Evolutionary conservation across 2,329 filamentous ascomycete genomes (phyloP).

Genomic region (Phaeosphaeriaceae sp.): DNA sequence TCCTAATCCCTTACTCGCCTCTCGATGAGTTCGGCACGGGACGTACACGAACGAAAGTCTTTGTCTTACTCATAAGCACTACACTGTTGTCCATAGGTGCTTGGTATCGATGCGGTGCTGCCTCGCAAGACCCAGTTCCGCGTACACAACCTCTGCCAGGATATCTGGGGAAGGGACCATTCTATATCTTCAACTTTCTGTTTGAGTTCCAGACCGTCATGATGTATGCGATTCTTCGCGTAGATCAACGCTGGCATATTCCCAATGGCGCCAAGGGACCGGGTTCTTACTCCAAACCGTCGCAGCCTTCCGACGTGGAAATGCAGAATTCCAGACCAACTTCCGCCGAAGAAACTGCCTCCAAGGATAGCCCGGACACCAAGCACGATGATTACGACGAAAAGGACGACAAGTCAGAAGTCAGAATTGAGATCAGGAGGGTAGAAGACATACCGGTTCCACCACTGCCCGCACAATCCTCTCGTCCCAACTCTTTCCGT

Average conservation of each 20-base stretch:
- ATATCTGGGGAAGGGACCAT: constrained; percentile 74
- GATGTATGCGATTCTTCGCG: constrained; percentile 70
- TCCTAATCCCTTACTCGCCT: constrained; percentile 54
- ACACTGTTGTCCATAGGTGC: constrained; percentile 72
- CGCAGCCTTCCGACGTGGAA: constrained; percentile 18
- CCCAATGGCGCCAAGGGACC: constrained; percentile 70
- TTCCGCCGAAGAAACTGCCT: constrained; percentile 2
- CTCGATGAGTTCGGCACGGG: constrained; percentile 71
- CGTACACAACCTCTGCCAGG: constrained; percentile 66
- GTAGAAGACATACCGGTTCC: constrained; percentile 3
- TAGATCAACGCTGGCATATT: constrained; percentile 78
- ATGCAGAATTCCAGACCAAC: constrained; percentile 24
- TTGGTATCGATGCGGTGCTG: constrained; percentile 69
- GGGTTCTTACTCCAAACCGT: constrained; percentile 27
- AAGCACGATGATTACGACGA: constrained; percentile 5
- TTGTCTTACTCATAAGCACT: constrained; percentile 66
- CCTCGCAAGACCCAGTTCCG: constrained; percentile 57
- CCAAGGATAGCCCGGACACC: background rate
- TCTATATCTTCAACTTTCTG: constrained; percentile 80
- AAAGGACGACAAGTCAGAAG: constrained; percentile 1
- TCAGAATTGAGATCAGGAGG: constrained; percentile 3
- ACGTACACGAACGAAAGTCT: constrained; percentile 70
- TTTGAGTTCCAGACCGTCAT: constrained; percentile 75
- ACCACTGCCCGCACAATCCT: background rate
- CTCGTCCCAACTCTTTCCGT: background rate